A percentile compares a stretch with the other conserved stretches of the same genome.
These are phyloP conservation scores for Conticribra weissflogii DNA, from an alignment of 108 stramenopile species.

Conservation along the genomic window DNA sequence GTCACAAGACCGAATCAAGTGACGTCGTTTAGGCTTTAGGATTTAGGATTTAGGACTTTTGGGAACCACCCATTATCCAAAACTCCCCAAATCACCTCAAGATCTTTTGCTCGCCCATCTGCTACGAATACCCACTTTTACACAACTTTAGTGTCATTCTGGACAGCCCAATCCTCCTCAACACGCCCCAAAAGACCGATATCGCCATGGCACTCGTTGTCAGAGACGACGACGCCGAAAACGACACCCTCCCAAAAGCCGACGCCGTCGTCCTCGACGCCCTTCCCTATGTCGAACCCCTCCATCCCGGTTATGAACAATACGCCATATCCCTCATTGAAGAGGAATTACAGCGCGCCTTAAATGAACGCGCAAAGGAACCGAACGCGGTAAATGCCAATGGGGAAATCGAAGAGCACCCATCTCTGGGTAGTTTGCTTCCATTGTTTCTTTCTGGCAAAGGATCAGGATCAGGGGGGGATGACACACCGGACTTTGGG, in stretches of 20 bases:
- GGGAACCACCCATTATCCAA: too few species aligned
- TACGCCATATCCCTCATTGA: slow-evolving; percentile 81
- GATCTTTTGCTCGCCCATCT: too few species aligned
- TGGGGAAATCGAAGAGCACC: slow-evolving; percentile 13
- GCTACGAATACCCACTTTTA: too few species aligned
- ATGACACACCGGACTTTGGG: slow-evolving; percentile 6
- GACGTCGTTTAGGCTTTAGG: too few species aligned
- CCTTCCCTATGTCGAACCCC: slow-evolving; percentile 76
- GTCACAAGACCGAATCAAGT: too few species aligned
- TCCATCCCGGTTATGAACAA: slow-evolving; percentile 77
- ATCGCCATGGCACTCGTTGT: slow-evolving; percentile 14
- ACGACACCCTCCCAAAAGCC: neutral
- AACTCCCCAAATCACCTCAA: too few species aligned
- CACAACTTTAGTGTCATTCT: too few species aligned
- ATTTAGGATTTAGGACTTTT: too few species aligned
- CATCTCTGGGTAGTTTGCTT: neutral
- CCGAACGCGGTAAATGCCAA: neutral
- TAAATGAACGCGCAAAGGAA: neutral
- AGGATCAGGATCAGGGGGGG: neutral
- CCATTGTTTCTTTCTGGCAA: neutral
- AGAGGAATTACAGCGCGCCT: slow-evolving; percentile 28
- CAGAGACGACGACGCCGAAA: slow-evolving; percentile 11
- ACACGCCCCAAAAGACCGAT: too few species aligned
- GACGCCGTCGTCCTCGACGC: slow-evolving; percentile 61
- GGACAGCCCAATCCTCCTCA: too few species aligned